phyloP scores from a whole-genome alignment of 2,329 filamentous ascomycete species.

The Blastomyces emzantsi region DNA sequence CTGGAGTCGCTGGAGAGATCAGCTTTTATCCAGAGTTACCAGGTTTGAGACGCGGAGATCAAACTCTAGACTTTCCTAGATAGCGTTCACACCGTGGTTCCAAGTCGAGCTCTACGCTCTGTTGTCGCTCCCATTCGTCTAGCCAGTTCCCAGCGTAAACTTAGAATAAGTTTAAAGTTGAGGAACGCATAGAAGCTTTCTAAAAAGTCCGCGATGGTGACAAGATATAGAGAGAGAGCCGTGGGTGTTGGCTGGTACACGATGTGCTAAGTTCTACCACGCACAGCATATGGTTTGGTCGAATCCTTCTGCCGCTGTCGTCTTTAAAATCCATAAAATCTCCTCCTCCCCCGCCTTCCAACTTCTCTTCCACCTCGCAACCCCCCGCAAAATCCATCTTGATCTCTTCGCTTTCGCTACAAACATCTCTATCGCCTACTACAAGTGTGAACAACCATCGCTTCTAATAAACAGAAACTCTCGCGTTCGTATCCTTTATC shows the following conservation, averaged over 20 bases:
- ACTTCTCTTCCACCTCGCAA: neutral
- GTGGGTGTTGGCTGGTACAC: neutral
- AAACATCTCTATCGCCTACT: neutral
- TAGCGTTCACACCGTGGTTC: no score
- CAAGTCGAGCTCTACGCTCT: neutral
- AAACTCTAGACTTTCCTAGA: no score
- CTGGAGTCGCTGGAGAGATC: no score
- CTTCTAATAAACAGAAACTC: neutral
- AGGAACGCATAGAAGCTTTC: neutral
- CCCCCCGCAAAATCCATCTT: neutral
- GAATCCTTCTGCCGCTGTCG: neutral
- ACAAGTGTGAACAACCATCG: neutral
- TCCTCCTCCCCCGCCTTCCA: neutral
- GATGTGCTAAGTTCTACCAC: neutral
- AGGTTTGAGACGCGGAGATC: no score
- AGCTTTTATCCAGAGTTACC: no score
- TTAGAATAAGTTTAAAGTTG: neutral
- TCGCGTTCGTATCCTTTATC: neutral
- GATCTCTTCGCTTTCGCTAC: neutral
- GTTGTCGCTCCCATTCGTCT: neutral
- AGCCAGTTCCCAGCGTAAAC: neutral
- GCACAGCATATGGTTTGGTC: neutral
- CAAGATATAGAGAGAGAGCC: neutral
- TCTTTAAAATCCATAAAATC: neutral
- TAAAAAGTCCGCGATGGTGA: neutral